phyloP scores from a whole-genome alignment of 2,329 filamentous ascomycete genomes.

The Elsinoe ampelina region DNA sequence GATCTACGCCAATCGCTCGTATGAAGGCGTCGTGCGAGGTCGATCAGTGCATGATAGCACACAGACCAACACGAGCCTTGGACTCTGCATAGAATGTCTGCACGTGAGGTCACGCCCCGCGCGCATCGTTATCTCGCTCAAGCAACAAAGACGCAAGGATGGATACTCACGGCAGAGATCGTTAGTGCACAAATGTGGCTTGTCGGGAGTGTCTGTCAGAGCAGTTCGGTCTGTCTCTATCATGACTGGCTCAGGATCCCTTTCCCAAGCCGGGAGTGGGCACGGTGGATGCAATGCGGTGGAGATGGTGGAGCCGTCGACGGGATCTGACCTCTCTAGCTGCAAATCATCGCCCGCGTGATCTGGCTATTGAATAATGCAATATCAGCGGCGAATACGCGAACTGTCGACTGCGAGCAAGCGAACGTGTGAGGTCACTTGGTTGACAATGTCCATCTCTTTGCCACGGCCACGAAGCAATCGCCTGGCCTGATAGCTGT shows the following conservation, averaged over 20 bases:
- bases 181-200: slow-evolving; percentile 4
- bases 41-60: not conserved
- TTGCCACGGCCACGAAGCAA: not conserved
- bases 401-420: not conserved
- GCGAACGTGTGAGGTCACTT: not conserved
- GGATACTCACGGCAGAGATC: not conserved
- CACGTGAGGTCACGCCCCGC: slow-evolving; percentile 1
- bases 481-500: not conserved
- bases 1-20: not conserved
- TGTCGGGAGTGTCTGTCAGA: slow-evolving; percentile 5
- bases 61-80: not conserved
- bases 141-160: not conserved
- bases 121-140: slow-evolving; percentile 7
- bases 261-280: too few relatives aligned
- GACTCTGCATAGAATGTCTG: not conserved
- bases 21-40: not conserved
- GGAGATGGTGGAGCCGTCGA: slow-evolving; percentile 7
- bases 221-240: not conserved
- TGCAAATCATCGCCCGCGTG: slow-evolving; percentile 9
- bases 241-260: not conserved
- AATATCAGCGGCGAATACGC: not conserved
- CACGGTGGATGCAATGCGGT: not conserved
- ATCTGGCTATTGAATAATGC: slow-evolving; percentile 5
- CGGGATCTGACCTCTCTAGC: slow-evolving; percentile 5
- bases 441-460: not conserved